Evolutionary conservation across 164 flowering plant genomes (phyloP), one percentile per base, ranked within the genome.

Genomic region (Umbilicus rupestris): DNA sequence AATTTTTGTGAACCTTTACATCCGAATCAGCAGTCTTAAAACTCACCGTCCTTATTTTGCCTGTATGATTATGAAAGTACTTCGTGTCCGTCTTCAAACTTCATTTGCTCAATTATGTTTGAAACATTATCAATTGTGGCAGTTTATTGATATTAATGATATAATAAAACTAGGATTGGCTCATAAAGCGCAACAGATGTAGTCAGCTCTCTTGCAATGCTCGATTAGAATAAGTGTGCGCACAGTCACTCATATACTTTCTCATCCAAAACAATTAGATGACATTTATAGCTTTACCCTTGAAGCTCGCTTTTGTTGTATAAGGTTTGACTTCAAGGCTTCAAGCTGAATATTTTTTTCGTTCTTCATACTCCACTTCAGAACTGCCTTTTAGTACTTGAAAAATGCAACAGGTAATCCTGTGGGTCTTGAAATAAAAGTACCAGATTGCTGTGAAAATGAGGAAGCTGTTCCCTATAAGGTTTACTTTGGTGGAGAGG

Each of bases 401-500:
- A 31, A 0, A 62, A 30, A 20, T 66, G 69, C 24, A 22, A 66
- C 87, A 95, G 99, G 90, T 72, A 89, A 92, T 62, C 99, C 99
- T 68, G 64, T 78, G 58, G 97, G 97, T 29, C 16, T 88, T 67
- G 88, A 87, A 24, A 88, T 95, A 64, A 49, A 71, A 17, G 77
- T 92, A 77, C 87, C 90, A 49, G 82, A 79, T 63, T 87, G 97
- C 79, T 78, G 73, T 63, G 92, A 95, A 80, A 85, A 80, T 45
- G 62, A 74, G 58, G 85, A 82, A 70, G 83, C 87, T 42, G 73
- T 92, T 71, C 97, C 97, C 17, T 72, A 66, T 45, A 89, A 79
- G 70, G 78, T 67, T 52, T 95, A 95, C 75, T 92, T 84, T 77
- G 99, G 99, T 60, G 99, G 99, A 50, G 73, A 78, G 72, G 97